Evolutionary conservation across 2,329 filamentous ascomycete species (phyloP).

Genomic region (Aspergillus udagawae): DNA sequence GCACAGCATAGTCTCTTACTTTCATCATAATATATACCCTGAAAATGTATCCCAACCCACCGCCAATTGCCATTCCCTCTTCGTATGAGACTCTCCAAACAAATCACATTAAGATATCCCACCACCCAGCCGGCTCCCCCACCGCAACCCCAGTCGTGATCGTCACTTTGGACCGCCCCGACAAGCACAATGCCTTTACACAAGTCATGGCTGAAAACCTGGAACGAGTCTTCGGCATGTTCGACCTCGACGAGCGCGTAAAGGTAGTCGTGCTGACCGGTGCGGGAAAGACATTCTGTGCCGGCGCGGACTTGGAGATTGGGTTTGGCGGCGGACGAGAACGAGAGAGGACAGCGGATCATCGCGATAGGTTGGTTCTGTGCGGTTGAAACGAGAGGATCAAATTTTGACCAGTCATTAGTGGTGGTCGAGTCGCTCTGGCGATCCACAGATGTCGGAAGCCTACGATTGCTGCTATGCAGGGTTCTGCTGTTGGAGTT

Average conservation of each 20-base stretch:
- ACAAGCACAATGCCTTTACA: slow-evolving; percentile 58
- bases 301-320: slow-evolving; percentile 54
- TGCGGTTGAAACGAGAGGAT: not conserved
- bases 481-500: slow-evolving; percentile 55
- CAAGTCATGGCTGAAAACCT: slow-evolving; percentile 48
- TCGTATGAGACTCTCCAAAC: slow-evolving; percentile 33
- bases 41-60: slow-evolving; percentile 6
- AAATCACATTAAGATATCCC: slow-evolving; percentile 33
- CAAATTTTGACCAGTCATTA: slow-evolving; percentile 36
- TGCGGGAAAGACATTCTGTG: slow-evolving; percentile 44
- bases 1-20: not conserved
- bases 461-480: slow-evolving; percentile 53
- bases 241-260: slow-evolving; percentile 53
- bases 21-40: not conserved
- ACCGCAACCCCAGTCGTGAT: slow-evolving; percentile 47
- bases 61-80: slow-evolving; percentile 21
- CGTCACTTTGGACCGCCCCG: slow-evolving; percentile 51
- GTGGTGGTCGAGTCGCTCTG: slow-evolving; percentile 35
- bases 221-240: slow-evolving; percentile 26
- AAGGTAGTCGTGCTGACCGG: slow-evolving; percentile 55
- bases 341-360: slow-evolving; percentile 42
- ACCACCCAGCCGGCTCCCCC: slow-evolving; percentile 43
- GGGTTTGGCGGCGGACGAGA: slow-evolving; percentile 44
- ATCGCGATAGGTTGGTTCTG: slow-evolving; percentile 50
- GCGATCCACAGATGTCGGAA: slow-evolving; percentile 57